Percentiles rank a stretch among this genome's conserved stretches.
These are phyloP conservation scores for Alternaria ventricosa DNA, from an alignment of 2,329 filamentous ascomycete species.

Conservation along the genomic window DNA sequence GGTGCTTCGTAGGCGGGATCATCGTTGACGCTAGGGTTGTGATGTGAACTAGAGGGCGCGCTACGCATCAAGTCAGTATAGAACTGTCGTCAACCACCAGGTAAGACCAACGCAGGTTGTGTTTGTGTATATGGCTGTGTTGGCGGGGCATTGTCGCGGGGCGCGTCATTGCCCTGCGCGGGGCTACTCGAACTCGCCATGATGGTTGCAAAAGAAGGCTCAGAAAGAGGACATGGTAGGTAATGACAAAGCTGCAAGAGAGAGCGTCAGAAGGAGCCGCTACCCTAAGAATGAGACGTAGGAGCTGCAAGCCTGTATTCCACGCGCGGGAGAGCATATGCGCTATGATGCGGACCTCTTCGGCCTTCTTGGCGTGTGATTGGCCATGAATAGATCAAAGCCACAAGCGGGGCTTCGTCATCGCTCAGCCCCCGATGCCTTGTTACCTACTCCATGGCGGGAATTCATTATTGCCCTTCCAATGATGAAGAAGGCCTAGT, in stretches of 20 bases:
- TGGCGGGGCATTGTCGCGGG: slow-evolving; percentile 28
- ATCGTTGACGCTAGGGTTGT: slow-evolving; percentile 21
- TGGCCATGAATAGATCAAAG: slow-evolving; percentile 6
- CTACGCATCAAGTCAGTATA: slow-evolving; percentile 22
- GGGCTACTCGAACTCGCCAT: slow-evolving; percentile 32
- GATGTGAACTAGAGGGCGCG: slow-evolving; percentile 14
- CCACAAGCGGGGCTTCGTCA: slow-evolving; percentile 18
- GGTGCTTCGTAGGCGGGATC: slow-evolving; percentile 22
- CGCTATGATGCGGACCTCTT: slow-evolving; percentile 17
- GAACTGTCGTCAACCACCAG: not conserved
- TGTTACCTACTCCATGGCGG: slow-evolving; percentile 1
- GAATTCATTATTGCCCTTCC: not conserved
- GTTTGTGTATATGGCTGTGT: slow-evolving; percentile 18
- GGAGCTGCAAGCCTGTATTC: slow-evolving; percentile 10
- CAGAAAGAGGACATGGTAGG: slow-evolving; percentile 6
- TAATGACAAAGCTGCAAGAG: not conserved
- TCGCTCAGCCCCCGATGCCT: slow-evolving; percentile 6
- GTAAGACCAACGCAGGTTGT: slow-evolving; percentile 16
- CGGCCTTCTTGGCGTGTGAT: slow-evolving; percentile 11
- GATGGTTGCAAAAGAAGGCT: not conserved
- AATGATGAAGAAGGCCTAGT: not conserved
- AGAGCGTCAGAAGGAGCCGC: not conserved
- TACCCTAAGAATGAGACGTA: not conserved
- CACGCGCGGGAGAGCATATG: not conserved
- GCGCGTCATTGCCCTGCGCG: slow-evolving; percentile 20